phyloP scores from a whole-genome alignment of 805 yeast species.

The Scheffersomyces stipitis region DNA sequence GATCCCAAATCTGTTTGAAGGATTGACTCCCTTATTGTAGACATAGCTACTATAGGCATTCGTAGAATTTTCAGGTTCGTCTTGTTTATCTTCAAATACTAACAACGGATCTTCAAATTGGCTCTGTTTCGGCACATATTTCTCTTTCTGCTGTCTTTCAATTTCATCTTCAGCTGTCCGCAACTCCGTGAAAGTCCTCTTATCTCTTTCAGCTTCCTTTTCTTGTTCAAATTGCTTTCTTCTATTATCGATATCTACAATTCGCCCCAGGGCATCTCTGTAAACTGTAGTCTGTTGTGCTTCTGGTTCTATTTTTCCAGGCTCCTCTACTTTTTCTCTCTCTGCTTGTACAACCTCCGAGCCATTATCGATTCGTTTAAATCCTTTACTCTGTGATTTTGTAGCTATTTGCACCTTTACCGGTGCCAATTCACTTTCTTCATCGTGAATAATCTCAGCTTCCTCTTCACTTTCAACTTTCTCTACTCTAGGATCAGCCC shows the following conservation, averaged over 20 bases:
- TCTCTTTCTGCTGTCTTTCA: conserved; percentile 34
- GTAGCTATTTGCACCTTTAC: conserved; percentile 15
- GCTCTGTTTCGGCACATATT: conserved; percentile 15
- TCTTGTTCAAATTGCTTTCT: conserved; percentile 22
- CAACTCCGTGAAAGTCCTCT: conserved; percentile 19
- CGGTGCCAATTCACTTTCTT: conserved; percentile 23
- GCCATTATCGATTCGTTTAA: conserved; percentile 37
- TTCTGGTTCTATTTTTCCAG: conserved; percentile 1
- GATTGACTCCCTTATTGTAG: conserved; percentile 50
- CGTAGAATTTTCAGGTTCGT: conserved; percentile 10
- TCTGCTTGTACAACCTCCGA: conserved; percentile 4
- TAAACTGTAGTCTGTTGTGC: conserved; percentile 39
- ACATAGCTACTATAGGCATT: conserved; percentile 11
- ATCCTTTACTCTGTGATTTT: conserved; percentile 25
- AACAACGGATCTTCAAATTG: conserved; percentile 62
- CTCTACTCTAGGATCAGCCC: neutral
- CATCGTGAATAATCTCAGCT: conserved; percentile 12
- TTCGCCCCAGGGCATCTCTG: conserved; percentile 63
- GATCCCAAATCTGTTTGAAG: conserved; percentile 73
- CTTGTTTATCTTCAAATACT: conserved; percentile 33
- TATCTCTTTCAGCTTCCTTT: conserved; percentile 14
- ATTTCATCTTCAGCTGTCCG: conserved; percentile 27
- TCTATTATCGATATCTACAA: conserved; percentile 39
- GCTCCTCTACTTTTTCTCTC: neutral
- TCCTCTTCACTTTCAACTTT: conserved; percentile 4